Evolutionary conservation across 2,329 filamentous ascomycete genomes (phyloP).

Genomic region (Botrytis deweyae): DNA sequence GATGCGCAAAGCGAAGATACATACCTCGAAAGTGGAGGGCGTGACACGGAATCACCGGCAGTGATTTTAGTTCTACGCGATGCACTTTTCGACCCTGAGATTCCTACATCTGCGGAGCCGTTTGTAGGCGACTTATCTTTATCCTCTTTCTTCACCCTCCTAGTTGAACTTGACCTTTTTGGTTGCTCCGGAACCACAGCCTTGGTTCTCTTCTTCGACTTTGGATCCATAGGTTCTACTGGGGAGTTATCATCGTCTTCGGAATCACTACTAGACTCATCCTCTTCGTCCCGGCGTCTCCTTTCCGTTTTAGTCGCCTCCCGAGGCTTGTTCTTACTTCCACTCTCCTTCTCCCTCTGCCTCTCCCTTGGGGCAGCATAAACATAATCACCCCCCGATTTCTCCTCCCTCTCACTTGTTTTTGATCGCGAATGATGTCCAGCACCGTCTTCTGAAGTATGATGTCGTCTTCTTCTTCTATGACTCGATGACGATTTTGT

Average conservation of each 20-base stretch:
- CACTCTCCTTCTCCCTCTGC: slow-evolving; percentile 15
- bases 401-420: slow-evolving; percentile 23
- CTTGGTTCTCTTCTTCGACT: slow-evolving; percentile 33
- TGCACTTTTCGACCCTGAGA: slow-evolving; percentile 27
- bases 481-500: slow-evolving; percentile 28
- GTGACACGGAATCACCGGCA: slow-evolving; percentile 24
- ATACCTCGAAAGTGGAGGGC: slow-evolving; percentile 34
- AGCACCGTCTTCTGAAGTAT: slow-evolving; percentile 26
- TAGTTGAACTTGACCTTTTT: slow-evolving; percentile 25
- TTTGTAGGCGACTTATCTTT: slow-evolving; percentile 25
- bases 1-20: neutral
- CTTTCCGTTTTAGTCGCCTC: slow-evolving; percentile 27
- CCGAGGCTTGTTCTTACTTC: slow-evolving; percentile 15
- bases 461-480: slow-evolving; percentile 28
- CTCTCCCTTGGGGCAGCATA: slow-evolving; percentile 27
- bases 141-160: slow-evolving; percentile 24
- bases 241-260: slow-evolving; percentile 23
- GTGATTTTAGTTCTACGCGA: slow-evolving; percentile 30
- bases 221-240: slow-evolving; percentile 25
- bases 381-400: slow-evolving; percentile 26
- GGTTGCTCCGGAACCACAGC: slow-evolving; percentile 32
- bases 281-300: slow-evolving; percentile 30
- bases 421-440: slow-evolving; percentile 28
- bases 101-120: slow-evolving; percentile 19
- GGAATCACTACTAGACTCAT: slow-evolving; percentile 30